Conservation (phyloP, 805 yeast genomes). For the Wickerhamiella alocasiicola region DNA sequence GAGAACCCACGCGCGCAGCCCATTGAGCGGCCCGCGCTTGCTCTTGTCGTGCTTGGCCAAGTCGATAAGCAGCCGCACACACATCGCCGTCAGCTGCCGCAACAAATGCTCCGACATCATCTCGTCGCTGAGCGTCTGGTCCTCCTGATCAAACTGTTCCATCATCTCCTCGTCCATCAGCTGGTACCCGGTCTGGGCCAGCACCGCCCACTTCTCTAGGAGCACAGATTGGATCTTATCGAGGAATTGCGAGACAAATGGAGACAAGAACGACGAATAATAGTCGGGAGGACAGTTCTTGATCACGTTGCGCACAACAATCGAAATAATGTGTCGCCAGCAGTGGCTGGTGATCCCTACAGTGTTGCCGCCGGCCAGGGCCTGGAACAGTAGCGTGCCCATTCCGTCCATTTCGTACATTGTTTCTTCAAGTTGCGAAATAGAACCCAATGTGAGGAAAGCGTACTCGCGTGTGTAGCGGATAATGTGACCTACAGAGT, state of each 20-base stretch:
- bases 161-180: conserved; percentile 32
- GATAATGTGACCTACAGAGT: conserved; percentile 90
- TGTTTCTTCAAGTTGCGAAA: conserved; percentile 79
- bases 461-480: conserved; percentile 95
- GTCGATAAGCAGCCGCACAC: conserved; percentile 76
- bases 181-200: conserved; percentile 36
- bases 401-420: conserved; percentile 75
- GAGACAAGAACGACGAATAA: conserved; percentile 57
- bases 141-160: conserved; percentile 53
- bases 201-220: conserved; percentile 62
- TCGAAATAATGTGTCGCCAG: conserved; percentile 92
- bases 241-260: conserved; percentile 66
- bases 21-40: conserved; percentile 40
- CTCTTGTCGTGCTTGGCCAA: conserved; percentile 35
- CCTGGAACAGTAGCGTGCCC: conserved; percentile 65
- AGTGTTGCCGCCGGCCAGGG: conserved; percentile 70
- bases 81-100: conserved; percentile 85
- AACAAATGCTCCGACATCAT: conserved; percentile 96
- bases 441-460: conserved; percentile 75
- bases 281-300: conserved; percentile 73
- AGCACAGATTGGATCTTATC: conserved; percentile 61
- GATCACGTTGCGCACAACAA: conserved; percentile 74
- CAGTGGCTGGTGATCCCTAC: conserved; percentile 81
- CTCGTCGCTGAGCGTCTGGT: conserved; percentile 63
- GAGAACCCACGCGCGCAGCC: conserved; percentile 54